A percentile compares a stretch with the other conserved stretches of the same genome.
Evolutionary conservation across 179 eudicot genomes (phyloP).

Genomic region (Beta macrorhiza): DNA sequence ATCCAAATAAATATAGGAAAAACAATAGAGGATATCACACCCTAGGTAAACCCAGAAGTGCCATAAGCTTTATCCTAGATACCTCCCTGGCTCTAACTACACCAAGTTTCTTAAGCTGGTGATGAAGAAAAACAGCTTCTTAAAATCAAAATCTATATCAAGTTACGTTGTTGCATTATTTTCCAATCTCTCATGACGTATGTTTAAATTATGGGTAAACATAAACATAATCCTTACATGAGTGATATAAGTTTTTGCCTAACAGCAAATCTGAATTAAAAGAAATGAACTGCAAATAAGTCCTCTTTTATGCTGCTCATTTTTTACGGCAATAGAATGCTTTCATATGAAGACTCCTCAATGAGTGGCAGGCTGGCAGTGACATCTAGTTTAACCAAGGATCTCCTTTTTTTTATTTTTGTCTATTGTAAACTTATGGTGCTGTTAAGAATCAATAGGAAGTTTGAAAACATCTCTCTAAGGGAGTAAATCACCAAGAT

Average conservation of each 20-base stretch:
- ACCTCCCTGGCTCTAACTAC: background rate
- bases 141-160: background rate
- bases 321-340: no score
- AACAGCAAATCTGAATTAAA: background rate
- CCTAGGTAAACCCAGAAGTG: slow-evolving; percentile 1
- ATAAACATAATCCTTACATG: background rate
- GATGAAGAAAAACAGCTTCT: background rate
- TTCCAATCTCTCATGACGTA: background rate
- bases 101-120: background rate
- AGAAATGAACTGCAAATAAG: background rate
- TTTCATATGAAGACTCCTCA: background rate
- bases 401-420: background rate
- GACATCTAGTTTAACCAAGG: background rate
- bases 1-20: background rate
- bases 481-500: background rate
- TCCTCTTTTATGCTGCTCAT: background rate
- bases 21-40: background rate
- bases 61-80: no score
- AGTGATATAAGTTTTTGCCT: background rate
- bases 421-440: background rate
- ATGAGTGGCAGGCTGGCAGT: background rate
- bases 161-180: background rate
- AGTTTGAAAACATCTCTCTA: no score
- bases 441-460: background rate
- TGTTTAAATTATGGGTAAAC: background rate